Conservation (phyloP, 805 yeast species). For the Pichia thaimueangensis region DNA sequence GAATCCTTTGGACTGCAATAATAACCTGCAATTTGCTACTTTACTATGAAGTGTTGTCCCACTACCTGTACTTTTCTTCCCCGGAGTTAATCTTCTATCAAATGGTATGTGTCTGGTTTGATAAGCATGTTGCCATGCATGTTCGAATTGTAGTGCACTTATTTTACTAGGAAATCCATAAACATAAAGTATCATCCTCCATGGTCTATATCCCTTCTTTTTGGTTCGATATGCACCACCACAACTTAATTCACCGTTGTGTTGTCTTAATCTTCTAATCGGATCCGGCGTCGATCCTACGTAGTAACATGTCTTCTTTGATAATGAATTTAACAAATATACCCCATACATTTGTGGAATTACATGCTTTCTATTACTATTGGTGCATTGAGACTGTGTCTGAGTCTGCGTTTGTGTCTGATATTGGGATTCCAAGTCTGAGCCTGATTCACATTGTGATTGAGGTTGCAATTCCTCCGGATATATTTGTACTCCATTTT, state of each 20-base stretch:
- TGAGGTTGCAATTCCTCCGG: neutral
- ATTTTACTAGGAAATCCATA: conserved; percentile 67
- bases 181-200: conserved; percentile 61
- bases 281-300: conserved; percentile 85
- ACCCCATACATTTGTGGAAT: conserved; percentile 57
- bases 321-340: conserved; percentile 57
- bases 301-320: conserved; percentile 55
- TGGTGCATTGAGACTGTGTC: neutral
- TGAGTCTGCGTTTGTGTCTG: neutral
- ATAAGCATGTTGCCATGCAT: conserved; percentile 75
- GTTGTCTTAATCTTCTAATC: conserved; percentile 58
- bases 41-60: conserved; percentile 40
- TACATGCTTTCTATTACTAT: neutral
- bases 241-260: conserved; percentile 56
- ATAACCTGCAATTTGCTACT: conserved; percentile 40
- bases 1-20: conserved; percentile 41
- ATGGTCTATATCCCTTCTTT: conserved; percentile 54
- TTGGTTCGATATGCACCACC: conserved; percentile 73
- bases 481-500: neutral
- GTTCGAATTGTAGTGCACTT: conserved; percentile 74
- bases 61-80: conserved; percentile 24
- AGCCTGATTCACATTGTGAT: neutral
- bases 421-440: neutral
- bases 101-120: conserved; percentile 52
- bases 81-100: conserved; percentile 33